A percentile compares a stretch with the other conserved stretches of the same genome.
Evolutionary conservation across 2,329 filamentous ascomycete genomes (phyloP).

Genomic region (Diplodia seriata): DNA sequence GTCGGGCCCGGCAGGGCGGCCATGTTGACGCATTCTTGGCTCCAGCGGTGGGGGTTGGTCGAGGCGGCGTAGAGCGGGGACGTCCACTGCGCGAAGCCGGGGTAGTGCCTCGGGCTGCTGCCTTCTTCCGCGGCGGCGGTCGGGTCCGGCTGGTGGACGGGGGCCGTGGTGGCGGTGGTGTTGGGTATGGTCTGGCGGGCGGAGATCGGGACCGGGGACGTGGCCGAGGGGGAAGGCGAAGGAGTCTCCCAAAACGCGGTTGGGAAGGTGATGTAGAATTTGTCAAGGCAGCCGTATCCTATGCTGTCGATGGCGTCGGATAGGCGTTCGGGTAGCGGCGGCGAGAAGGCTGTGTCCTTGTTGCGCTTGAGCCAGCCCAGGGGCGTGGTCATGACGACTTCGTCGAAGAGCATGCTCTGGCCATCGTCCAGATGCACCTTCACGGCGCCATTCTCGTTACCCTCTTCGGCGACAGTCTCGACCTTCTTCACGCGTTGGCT

Average conservation of each 20-base stretch:
- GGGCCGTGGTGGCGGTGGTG: conserved; percentile 47
- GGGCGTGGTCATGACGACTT: conserved; percentile 71
- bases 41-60: conserved; percentile 71
- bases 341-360: conserved; percentile 60
- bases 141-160: conserved; percentile 46
- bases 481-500: conserved; percentile 56
- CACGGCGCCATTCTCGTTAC: conserved; percentile 37
- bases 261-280: conserved; percentile 70
- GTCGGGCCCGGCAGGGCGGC: conserved; percentile 63
- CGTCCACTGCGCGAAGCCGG: conserved; percentile 79
- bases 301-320: conserved; percentile 67
- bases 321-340: conserved; percentile 62
- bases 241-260: conserved; percentile 72
- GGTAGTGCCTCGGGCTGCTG: conserved; percentile 45
- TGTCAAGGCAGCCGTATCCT: conserved; percentile 74
- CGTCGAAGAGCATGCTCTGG: conserved; percentile 64
- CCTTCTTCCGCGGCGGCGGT: conserved; percentile 37
- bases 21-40: conserved; percentile 79
- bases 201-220: conserved; percentile 23
- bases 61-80: conserved; percentile 69
- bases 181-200: conserved; percentile 43
- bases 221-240: neutral
- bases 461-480: conserved; percentile 35
- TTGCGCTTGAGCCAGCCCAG: conserved; percentile 73
- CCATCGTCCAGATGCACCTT: conserved; percentile 57